Percentiles rank a stretch among this genome's conserved stretches.
These are phyloP conservation scores for Marasmius fiardii DNA, from an alignment of 1,284 basidiomycete species.

Conservation along the genomic window DNA sequence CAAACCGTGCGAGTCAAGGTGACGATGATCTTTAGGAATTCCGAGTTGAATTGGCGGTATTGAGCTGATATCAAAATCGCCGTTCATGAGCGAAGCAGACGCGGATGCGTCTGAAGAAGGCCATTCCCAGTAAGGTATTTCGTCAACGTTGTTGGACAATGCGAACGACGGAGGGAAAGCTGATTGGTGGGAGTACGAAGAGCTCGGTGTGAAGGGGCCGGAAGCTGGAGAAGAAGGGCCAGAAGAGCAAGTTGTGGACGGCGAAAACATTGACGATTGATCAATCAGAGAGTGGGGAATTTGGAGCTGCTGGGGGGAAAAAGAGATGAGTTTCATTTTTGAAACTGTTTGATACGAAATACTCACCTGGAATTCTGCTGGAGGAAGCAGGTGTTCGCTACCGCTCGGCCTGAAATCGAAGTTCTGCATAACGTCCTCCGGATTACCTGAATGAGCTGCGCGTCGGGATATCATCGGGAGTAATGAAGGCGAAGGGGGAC, in stretches of 20 bases:
- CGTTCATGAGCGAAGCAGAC: slow-evolving; percentile 6
- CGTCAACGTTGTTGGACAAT: slow-evolving; percentile 8
- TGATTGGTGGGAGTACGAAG: slow-evolving; percentile 17
- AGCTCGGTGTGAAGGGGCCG: slow-evolving; percentile 34
- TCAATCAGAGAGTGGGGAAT: slow-evolving; percentile 9
- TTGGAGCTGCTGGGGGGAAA: neutral
- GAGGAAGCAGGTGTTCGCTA: slow-evolving; percentile 26
- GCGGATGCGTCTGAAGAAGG: neutral
- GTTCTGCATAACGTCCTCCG: slow-evolving; percentile 37
- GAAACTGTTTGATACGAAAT: slow-evolving; percentile 1
- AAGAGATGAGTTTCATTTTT: slow-evolving; percentile 8
- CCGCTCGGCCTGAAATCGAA: slow-evolving; percentile 44
- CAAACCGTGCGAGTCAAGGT: neutral
- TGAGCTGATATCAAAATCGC: slow-evolving; percentile 12
- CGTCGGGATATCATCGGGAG: slow-evolving; percentile 57
- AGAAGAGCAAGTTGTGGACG: slow-evolving; percentile 23
- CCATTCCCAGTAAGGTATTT: slow-evolving; percentile 5
- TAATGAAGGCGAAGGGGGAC: slow-evolving; percentile 59
- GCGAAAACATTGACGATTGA: slow-evolving; percentile 16
- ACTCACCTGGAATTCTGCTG: slow-evolving; percentile 31
- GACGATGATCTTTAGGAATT: slow-evolving; percentile 2
- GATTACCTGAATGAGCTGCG: slow-evolving; percentile 44
- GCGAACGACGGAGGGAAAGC: slow-evolving; percentile 18
- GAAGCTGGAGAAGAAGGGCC: slow-evolving; percentile 30
- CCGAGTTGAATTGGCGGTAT: slow-evolving; percentile 10